Evolutionary conservation across 805 yeast species (phyloP).

Genomic region (Tetrapisispora taiwanensis): DNA sequence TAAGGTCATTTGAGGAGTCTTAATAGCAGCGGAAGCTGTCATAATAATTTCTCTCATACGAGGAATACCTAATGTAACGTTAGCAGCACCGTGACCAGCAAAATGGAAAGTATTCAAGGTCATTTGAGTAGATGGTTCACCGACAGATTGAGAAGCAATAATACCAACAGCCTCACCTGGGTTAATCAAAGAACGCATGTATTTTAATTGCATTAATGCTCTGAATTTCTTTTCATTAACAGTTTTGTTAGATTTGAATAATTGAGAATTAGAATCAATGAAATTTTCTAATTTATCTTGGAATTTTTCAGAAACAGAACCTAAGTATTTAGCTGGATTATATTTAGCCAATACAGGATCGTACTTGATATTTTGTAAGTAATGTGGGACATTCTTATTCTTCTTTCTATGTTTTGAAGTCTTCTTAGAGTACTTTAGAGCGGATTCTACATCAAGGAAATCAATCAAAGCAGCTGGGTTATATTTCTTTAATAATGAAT

Average conservation of each 20-base stretch:
- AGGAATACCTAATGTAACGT: slow-evolving; percentile 98
- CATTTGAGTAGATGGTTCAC: slow-evolving; percentile 99
- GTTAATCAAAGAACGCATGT: slow-evolving; percentile 87
- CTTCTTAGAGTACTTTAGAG: slow-evolving; percentile 73
- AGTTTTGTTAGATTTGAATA: slow-evolving; percentile 43
- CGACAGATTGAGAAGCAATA: slow-evolving; percentile 95
- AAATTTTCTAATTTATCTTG: slow-evolving; percentile 68
- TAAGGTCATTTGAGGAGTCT: slow-evolving; percentile 97
- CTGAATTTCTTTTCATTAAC: slow-evolving; percentile 72
- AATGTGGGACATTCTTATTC: slow-evolving; percentile 52
- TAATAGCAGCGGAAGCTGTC: slow-evolving; percentile 94
- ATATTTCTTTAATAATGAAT: slow-evolving; percentile 75
- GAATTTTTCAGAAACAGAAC: slow-evolving; percentile 86
- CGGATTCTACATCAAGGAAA: slow-evolving; percentile 76
- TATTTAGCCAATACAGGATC: slow-evolving; percentile 83
- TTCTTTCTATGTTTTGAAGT: slow-evolving; percentile 61
- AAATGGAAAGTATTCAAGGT: slow-evolving; percentile 94
- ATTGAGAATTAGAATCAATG: slow-evolving; percentile 42
- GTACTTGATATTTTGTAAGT: slow-evolving; percentile 50
- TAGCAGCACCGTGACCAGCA: slow-evolving; percentile 99
- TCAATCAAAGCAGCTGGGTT: slow-evolving; percentile 66
- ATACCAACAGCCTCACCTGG: slow-evolving; percentile 99
- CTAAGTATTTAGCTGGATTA: slow-evolving; percentile 84
- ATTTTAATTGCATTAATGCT: slow-evolving; percentile 95
- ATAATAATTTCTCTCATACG: slow-evolving; percentile 99